Conservation (phyloP, 2,329 filamentous ascomycete genomes). For the Aureobasidium mangrovei region DNA sequence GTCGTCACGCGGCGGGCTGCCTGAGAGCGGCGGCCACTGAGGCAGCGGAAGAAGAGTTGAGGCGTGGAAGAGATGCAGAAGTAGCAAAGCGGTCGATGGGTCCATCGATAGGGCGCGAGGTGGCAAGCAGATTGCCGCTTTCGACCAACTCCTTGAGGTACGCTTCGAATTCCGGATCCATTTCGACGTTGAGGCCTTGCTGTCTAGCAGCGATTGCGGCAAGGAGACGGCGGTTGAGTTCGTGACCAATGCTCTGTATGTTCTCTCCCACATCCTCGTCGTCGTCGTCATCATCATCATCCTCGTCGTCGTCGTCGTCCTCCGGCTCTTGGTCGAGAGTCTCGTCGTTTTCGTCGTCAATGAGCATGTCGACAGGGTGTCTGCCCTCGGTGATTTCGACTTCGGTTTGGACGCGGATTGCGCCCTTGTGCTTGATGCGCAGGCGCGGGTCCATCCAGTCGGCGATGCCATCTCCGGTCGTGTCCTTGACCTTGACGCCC, state of each 20-base stretch:
- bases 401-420: slow-evolving; percentile 7
- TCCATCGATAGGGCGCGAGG: slow-evolving; percentile 10
- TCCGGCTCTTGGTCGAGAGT: neutral
- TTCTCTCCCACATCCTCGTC: slow-evolving; percentile 13
- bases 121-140: slow-evolving; percentile 19
- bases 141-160: slow-evolving; percentile 29
- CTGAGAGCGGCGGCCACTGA: neutral
- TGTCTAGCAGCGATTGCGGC: slow-evolving; percentile 22
- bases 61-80: neutral
- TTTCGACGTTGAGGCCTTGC: slow-evolving; percentile 21
- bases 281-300: slow-evolving; percentile 17
- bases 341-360: neutral
- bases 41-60: neutral
- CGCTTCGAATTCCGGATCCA: slow-evolving; percentile 28
- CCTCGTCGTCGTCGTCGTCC: slow-evolving; percentile 18
- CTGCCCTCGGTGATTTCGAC: slow-evolving; percentile 8
- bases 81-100: neutral
- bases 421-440: slow-evolving; percentile 20
- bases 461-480: slow-evolving; percentile 58
- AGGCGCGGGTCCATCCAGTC: slow-evolving; percentile 48
- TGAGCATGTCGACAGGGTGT: neutral
- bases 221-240: slow-evolving; percentile 11
- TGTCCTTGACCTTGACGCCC: slow-evolving; percentile 60
- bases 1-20: slow-evolving; percentile 2
- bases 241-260: slow-evolving; percentile 4